phyloP scores from a whole-genome alignment of 2,329 filamentous ascomycete genomes.

The Cladosporium sp. region DNA sequence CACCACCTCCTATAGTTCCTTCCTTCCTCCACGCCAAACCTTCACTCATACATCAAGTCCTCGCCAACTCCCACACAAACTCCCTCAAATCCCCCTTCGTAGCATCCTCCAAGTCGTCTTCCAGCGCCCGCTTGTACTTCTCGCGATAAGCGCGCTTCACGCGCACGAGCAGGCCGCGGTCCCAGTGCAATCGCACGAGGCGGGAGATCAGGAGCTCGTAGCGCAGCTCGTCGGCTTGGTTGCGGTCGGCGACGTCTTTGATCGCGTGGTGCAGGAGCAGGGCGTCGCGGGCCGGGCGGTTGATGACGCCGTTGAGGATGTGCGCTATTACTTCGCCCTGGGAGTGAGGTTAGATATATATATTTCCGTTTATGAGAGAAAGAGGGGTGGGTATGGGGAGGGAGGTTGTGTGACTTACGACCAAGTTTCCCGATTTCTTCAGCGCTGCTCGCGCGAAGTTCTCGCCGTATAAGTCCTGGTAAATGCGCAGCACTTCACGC shows the following conservation, averaged over 20 bases:
- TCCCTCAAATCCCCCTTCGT: conserved; percentile 65
- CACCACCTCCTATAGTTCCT: neutral
- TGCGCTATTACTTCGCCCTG: conserved; percentile 93
- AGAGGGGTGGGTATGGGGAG: conserved; percentile 15
- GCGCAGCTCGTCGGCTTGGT: conserved; percentile 55
- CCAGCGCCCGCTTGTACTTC: conserved; percentile 72
- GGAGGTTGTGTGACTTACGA: conserved; percentile 65
- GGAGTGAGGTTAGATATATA: neutral
- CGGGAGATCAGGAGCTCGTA: conserved; percentile 86
- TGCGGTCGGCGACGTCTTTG: conserved; percentile 47
- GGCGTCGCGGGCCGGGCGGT: conserved; percentile 89
- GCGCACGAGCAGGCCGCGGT: conserved; percentile 73
- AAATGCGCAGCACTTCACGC: conserved; percentile 73
- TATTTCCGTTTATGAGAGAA: neutral
- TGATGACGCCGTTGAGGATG: conserved; percentile 95
- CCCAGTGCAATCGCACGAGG: conserved; percentile 90
- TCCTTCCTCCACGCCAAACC: neutral
- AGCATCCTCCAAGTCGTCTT: conserved; percentile 75
- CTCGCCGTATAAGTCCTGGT: conserved; percentile 69
- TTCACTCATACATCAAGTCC: neutral
- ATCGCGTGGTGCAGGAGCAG: conserved; percentile 89
- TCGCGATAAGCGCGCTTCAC: conserved; percentile 79
- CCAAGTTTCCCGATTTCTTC: conserved; percentile 84
- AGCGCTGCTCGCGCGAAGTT: conserved; percentile 90
- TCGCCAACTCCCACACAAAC: conserved; percentile 36